Percentiles rank a stretch among this genome's conserved stretches.
Conservation (phyloP, 768 basidiomycete genomes). For the Nevesoporus exiguus region DNA sequence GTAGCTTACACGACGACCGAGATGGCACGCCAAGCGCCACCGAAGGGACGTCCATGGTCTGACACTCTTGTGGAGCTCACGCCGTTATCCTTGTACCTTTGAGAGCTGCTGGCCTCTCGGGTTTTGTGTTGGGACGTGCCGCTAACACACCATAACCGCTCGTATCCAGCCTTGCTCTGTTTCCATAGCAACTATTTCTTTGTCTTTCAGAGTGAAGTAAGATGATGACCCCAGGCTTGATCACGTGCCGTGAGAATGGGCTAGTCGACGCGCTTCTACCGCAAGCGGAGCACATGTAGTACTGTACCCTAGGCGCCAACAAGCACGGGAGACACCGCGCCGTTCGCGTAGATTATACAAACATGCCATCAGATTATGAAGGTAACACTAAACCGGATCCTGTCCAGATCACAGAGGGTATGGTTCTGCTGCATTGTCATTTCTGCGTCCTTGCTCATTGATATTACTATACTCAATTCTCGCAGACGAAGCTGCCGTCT, state of each 20-base stretch:
- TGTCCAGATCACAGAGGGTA: constrained; percentile 66
- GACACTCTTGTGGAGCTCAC: not conserved
- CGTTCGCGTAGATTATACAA: no score
- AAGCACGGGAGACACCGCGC: no score
- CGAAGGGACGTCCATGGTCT: constrained; percentile 44
- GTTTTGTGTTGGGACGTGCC: not conserved
- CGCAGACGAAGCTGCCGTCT: constrained; percentile 72
- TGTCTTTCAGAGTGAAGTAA: no score
- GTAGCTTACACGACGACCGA: constrained; percentile 46
- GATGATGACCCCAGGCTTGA: no score
- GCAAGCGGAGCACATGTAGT: no score
- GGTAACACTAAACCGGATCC: constrained; percentile 36
- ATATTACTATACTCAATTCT: not conserved
- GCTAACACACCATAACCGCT: no score
- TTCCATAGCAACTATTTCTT: not conserved
- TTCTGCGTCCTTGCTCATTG: not conserved
- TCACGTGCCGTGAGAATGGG: constrained; percentile 16
- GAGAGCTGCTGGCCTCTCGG: not conserved
- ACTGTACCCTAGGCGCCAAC: no score
- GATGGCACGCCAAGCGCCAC: constrained; percentile 47
- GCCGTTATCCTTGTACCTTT: not conserved
- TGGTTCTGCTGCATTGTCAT: constrained; percentile 24
- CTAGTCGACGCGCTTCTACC: not conserved
- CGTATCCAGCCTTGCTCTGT: no score
- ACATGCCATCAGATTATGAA: constrained; percentile 23